These are phyloP conservation scores for Paraphoma sp. DNA, from an alignment of 2,329 filamentous ascomycete genomes.

Conservation along the genomic window DNA sequence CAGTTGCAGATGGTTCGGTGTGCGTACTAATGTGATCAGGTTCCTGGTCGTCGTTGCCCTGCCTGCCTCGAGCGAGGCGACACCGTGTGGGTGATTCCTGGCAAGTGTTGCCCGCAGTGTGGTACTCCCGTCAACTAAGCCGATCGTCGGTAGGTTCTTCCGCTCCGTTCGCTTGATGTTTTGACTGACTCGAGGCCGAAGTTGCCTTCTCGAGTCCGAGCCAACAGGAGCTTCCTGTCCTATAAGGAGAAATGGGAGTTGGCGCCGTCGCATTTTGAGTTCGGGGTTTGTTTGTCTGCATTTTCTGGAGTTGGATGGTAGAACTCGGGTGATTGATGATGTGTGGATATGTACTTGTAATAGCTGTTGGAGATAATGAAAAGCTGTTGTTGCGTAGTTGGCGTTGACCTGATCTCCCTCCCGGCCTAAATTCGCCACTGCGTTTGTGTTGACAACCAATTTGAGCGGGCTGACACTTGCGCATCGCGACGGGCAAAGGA, in stretches of 20 bases:
- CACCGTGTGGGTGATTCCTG: constrained; percentile 50
- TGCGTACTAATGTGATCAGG: constrained; percentile 28
- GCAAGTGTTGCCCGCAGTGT: constrained; percentile 48
- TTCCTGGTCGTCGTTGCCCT: constrained; percentile 49
- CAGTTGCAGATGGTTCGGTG: not conserved
- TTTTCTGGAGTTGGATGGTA: constrained; percentile 15
- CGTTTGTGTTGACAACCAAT: no score
- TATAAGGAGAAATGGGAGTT: constrained; percentile 8
- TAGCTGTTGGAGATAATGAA: not conserved
- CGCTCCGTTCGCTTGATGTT: constrained; percentile 4
- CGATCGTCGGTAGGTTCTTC: constrained; percentile 3
- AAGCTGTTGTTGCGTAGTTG: not conserved
- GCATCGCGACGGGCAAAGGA: no score
- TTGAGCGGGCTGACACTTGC: not conserved
- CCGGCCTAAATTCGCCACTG: no score
- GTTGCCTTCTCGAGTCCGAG: constrained; percentile 8
- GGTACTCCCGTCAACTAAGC: constrained; percentile 48
- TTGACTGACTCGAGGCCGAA: not conserved
- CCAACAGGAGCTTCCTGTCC: constrained; percentile 10
- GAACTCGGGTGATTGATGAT: not conserved
- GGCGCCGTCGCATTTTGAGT: constrained; percentile 22
- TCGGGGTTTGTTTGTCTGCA: constrained; percentile 23
- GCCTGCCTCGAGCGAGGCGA: constrained; percentile 49
- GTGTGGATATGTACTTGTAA: not conserved
- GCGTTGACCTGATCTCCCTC: no score